Evolutionary conservation across 306 rosid genomes (phyloP).

Genomic region (Cucumis cinereus): DNA sequence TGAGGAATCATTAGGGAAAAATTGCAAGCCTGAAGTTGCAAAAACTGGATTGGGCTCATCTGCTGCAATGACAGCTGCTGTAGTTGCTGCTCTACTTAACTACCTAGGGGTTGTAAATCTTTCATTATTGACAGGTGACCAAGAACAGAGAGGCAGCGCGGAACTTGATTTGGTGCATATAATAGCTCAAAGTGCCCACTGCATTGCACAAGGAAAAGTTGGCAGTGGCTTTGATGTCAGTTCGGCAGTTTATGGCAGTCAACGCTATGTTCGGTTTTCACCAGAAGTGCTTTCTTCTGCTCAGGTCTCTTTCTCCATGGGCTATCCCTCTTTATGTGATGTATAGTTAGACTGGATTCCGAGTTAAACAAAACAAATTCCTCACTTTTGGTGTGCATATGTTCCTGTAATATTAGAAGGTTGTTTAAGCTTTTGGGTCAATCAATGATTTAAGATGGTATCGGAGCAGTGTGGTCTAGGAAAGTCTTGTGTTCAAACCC

Average conservation of each 20-base stretch:
- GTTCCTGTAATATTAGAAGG: background rate
- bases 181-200: conserved; percentile 94
- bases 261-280: conserved; percentile 90
- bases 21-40: conserved; percentile 86
- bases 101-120: conserved; percentile 70
- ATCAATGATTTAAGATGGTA: too few species aligned
- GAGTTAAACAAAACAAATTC: background rate
- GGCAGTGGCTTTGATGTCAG: conserved; percentile 99
- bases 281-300: conserved; percentile 82
- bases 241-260: conserved; percentile 99
- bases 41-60: conserved; percentile 98
- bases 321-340: background rate
- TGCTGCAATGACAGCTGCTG: conserved; percentile 97
- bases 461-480: too few species aligned
- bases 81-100: conserved; percentile 92
- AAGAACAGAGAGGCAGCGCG: conserved; percentile 24
- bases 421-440: background rate
- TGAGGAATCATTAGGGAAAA: conserved; percentile 46
- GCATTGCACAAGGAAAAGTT: conserved; percentile 94
- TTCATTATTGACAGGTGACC: conserved; percentile 25
- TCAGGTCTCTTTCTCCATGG: conserved; percentile 40
- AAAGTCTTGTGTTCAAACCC: too few species aligned
- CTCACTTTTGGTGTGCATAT: background rate
- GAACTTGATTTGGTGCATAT: conserved; percentile 74
- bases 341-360: background rate